phyloP scores from a whole-genome alignment of 371 early-diverging fungal species.

The Zancudomyces culisetae region DNA sequence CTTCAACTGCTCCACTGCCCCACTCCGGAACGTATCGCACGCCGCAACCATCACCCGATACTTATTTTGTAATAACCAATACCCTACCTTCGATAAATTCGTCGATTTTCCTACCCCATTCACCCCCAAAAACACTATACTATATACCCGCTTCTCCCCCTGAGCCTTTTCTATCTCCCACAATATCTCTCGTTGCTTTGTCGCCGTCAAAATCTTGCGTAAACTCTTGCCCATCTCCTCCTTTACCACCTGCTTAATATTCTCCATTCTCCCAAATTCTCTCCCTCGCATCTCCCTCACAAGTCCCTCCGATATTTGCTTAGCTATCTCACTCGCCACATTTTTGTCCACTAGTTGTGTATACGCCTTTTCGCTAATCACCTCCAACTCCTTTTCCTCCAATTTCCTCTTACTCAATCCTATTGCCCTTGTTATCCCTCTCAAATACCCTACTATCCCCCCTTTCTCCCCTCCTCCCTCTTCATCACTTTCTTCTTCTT shows the following conservation, averaged over 20 bases:
- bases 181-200: slow-evolving; percentile 88
- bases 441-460: not conserved
- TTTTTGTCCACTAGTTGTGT: slow-evolving; percentile 85
- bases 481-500: not conserved
- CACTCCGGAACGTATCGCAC: slow-evolving; percentile 98
- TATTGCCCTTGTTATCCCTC: slow-evolving; percentile 15
- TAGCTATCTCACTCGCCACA: slow-evolving; percentile 80
- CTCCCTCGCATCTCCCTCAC: slow-evolving; percentile 52
- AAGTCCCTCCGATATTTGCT: slow-evolving; percentile 66
- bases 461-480: slow-evolving; percentile 3
- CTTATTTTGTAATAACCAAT: slow-evolving; percentile 92
- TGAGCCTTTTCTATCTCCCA: slow-evolving; percentile 67
- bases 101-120: slow-evolving; percentile 99
- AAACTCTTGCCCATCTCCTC: slow-evolving; percentile 62
- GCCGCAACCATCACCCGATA: slow-evolving; percentile 91
- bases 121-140: slow-evolving; percentile 92
- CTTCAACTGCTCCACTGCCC: slow-evolving; percentile 96
- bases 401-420: slow-evolving; percentile 27
- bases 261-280: slow-evolving; percentile 53
- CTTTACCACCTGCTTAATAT: slow-evolving; percentile 45
- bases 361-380: slow-evolving; percentile 52
- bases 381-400: slow-evolving; percentile 25
- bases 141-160: slow-evolving; percentile 58
- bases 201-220: slow-evolving; percentile 73
- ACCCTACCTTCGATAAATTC: slow-evolving; percentile 93